phyloP scores from a whole-genome alignment of 192 early-diverging fungal genomes.

The Gigaspora rosea region DNA sequence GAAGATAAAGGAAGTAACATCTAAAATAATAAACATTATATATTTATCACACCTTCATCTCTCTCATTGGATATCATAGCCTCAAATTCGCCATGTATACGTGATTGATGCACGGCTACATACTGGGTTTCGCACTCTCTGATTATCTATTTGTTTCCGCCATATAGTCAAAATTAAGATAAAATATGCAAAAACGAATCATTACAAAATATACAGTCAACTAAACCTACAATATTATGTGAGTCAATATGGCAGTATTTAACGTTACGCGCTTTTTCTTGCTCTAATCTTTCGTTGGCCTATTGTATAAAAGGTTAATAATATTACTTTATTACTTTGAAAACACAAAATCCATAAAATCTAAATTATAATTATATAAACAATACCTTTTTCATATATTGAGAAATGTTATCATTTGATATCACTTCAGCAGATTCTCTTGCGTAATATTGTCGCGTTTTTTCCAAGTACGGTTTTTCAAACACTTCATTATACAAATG shows the following conservation, averaged over 20 bases:
- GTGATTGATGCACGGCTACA: slow-evolving; percentile 62
- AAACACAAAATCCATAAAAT: background rate
- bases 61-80: slow-evolving; percentile 65
- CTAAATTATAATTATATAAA: slow-evolving; percentile 10
- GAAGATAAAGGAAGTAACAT: background rate
- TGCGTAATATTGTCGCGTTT: slow-evolving; percentile 70
- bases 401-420: slow-evolving; percentile 57
- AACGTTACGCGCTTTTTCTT: slow-evolving; percentile 62
- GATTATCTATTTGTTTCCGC: slow-evolving; percentile 47
- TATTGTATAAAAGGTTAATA: slow-evolving; percentile 30
- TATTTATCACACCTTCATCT: slow-evolving; percentile 51
- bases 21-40: background rate
- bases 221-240: slow-evolving; percentile 54
- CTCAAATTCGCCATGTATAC: slow-evolving; percentile 69
- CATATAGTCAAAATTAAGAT: background rate
- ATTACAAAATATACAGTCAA: background rate
- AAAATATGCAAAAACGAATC: background rate
- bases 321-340: background rate
- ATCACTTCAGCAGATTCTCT: slow-evolving; percentile 63
- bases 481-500: slow-evolving; percentile 79
- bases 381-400: slow-evolving; percentile 69
- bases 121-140: slow-evolving; percentile 78
- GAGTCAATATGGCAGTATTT: slow-evolving; percentile 70
- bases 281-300: slow-evolving; percentile 56
- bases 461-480: slow-evolving; percentile 68